Percentiles rank a stretch among this genome's conserved stretches.
phyloP scores from a whole-genome alignment of 2,329 filamentous ascomycete genomes.

The Fusarium zealandicum region DNA sequence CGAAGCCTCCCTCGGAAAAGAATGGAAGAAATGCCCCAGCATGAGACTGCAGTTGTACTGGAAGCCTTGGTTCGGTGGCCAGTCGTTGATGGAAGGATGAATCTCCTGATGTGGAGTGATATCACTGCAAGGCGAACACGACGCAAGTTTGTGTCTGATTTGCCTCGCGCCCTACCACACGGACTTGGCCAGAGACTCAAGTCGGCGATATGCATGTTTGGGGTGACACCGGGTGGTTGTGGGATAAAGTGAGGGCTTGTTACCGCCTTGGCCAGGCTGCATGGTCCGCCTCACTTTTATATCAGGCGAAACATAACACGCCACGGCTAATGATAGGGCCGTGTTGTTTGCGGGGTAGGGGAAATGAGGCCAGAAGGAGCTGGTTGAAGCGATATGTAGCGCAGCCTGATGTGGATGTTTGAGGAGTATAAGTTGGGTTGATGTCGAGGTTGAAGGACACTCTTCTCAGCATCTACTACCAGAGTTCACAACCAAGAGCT shows the following conservation, averaged over 20 bases:
- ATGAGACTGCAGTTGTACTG: background rate
- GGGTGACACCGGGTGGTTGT: background rate
- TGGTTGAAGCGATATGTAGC: too few species aligned
- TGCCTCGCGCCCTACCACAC: slow-evolving; percentile 3
- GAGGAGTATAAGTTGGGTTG: background rate
- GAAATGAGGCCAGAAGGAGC: slow-evolving; percentile 13
- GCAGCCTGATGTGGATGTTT: background rate
- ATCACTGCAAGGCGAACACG: slow-evolving; percentile 5
- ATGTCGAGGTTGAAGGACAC: background rate
- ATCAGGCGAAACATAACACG: slow-evolving; percentile 16
- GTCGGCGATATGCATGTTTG: slow-evolving; percentile 6
- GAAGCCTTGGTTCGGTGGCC: background rate
- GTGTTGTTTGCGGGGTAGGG: background rate
- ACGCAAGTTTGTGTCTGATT: background rate
- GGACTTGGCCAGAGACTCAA: background rate
- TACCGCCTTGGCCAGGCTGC: slow-evolving; percentile 21
- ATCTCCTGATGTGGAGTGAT: background rate
- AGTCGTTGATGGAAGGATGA: background rate
- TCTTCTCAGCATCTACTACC: background rate
- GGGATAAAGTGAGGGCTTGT: slow-evolving; percentile 11
- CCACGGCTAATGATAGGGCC: slow-evolving; percentile 12
- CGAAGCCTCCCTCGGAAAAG: slow-evolving; percentile 28
- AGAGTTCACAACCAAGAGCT: background rate
- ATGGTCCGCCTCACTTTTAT: slow-evolving; percentile 33
- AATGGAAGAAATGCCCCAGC: slow-evolving; percentile 32